These are phyloP conservation scores for Penicillium brevicompactum DNA, from an alignment of 2,329 filamentous ascomycete species.

Conservation along the genomic window DNA sequence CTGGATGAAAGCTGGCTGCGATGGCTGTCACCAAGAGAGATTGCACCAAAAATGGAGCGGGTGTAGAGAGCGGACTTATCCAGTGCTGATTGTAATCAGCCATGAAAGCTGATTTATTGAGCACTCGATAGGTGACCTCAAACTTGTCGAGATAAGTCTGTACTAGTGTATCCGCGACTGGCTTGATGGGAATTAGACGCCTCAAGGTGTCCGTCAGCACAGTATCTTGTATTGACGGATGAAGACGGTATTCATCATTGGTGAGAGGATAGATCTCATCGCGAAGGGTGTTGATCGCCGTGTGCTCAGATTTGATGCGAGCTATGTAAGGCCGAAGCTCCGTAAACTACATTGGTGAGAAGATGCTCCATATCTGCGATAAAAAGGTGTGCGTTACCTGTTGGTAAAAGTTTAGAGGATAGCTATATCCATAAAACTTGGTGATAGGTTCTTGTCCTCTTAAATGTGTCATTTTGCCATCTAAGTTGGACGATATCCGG, in stretches of 20 bases:
- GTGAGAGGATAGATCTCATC: neutral
- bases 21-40: neutral
- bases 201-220: neutral
- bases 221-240: neutral
- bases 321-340: neutral
- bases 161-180: neutral
- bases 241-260: neutral
- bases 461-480: neutral
- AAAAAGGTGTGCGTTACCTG: neutral
- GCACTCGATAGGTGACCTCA: neutral
- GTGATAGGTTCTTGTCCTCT: neutral
- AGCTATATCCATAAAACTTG: neutral
- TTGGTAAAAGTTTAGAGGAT: neutral
- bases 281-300: neutral
- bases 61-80: neutral
- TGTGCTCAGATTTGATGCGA: neutral
- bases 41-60: neutral
- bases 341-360: neutral
- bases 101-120: neutral
- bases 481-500: neutral
- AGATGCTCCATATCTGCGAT: neutral
- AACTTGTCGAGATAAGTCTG: neutral
- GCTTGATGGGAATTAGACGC: neutral
- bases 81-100: neutral
- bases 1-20: neutral